Evolutionary conservation across 495 filamentous ascomycete genomes (phyloP), one percentile per base, ranked within the genome.

Genomic region (Tuber umbilicatum): DNA sequence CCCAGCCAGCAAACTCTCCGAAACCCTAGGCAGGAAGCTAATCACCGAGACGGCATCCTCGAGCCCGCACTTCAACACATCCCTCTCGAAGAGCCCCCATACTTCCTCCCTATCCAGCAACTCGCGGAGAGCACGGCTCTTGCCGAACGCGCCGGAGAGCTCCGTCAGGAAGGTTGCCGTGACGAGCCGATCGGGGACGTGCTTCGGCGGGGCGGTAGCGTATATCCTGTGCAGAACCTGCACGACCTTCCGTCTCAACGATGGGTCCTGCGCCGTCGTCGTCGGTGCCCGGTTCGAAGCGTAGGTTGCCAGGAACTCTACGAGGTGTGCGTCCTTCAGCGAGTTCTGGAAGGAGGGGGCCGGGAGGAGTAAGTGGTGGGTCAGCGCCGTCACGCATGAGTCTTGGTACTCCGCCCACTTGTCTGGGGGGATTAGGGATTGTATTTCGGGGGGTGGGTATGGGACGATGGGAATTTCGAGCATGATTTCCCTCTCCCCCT

Each of bases 1-100:
- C 17, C 81, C 81, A n/a, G 81, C 80, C 12, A 82, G n/a, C 39
- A 82, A 82, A 5, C 50, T 55, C 41, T 75, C 81, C 0, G 77
- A 81, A 39, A 70, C 72, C 4, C 76, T 70, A 14, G 73, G 68
- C 4, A 72, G 73, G n/a, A 78, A 70, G 0, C 70, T 71, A 37
- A 82, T 75, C 23, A 82, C 43, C 16, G 41, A 27, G 55, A 35
- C 10, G 2, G 27, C 55, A 19, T 64, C 55, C 23, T 41, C 47
- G n/a, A 79, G n/a, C 12, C 50, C 68, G 23, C 76, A 43, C 10
- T 40, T 76, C 23, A 39, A 38, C 27, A 72, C 45, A 19, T 70
- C 27, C 6, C 23, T 64, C 35, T 80, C 77, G 38, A 81, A 76
- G 27, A 69, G 77, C 5, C 77, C 75, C 77, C 77, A 78, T 17